These are phyloP conservation scores for Calvatia gigantea DNA, from an alignment of 768 basidiomycete species.

Conservation along the genomic window DNA sequence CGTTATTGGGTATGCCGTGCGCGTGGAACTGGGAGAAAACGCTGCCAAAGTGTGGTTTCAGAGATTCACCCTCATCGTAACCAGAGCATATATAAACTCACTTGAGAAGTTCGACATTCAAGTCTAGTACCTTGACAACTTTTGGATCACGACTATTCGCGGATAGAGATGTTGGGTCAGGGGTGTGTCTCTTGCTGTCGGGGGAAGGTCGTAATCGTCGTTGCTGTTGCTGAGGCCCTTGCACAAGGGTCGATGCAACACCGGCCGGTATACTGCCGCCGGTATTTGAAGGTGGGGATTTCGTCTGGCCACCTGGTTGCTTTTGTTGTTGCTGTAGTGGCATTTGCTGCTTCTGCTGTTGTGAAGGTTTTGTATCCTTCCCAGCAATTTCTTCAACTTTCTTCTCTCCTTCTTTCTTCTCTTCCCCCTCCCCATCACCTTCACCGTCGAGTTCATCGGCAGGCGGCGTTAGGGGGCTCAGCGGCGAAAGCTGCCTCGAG, in stretches of 20 bases:
- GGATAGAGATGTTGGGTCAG: constrained; percentile 23
- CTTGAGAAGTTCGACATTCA: constrained; percentile 71
- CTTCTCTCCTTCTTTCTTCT: constrained; percentile 15
- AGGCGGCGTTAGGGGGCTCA: constrained; percentile 73
- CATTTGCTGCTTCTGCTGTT: constrained; percentile 6
- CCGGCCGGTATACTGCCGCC: not conserved
- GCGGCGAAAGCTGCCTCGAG: constrained; percentile 65
- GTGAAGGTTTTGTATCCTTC: not conserved
- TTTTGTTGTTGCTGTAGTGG: not conserved
- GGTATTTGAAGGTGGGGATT: not conserved
- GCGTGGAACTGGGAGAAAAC: constrained; percentile 13
- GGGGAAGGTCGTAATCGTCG: constrained; percentile 16
- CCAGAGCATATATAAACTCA: constrained; percentile 26
- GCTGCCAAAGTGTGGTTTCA: not conserved
- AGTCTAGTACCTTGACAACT: constrained; percentile 57
- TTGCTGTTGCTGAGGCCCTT: constrained; percentile 9
- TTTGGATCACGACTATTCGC: constrained; percentile 41
- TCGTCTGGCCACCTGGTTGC: constrained; percentile 4
- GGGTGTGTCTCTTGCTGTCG: constrained; percentile 7
- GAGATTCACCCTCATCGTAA: not conserved
- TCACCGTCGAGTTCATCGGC: constrained; percentile 47
- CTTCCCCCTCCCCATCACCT: constrained; percentile 21
- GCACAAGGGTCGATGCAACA: constrained; percentile 7
- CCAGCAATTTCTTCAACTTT: constrained; percentile 1
- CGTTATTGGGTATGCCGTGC: constrained; percentile 11